phyloP scores from a whole-genome alignment of 495 filamentous ascomycete genomes.

The Mytilinidion resinicola region DNA sequence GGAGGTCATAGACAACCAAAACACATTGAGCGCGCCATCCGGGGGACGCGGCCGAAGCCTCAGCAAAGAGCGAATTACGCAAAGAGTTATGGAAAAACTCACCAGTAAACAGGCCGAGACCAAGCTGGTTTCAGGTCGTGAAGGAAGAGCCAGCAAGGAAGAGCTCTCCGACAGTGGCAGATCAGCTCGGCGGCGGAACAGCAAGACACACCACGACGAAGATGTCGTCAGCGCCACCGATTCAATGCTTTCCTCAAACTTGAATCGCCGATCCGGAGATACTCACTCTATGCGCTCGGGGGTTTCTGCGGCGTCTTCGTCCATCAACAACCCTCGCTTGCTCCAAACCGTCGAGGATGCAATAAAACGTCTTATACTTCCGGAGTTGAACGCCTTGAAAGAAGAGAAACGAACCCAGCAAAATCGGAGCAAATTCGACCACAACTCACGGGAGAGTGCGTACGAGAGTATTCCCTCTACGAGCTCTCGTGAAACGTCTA shows the following conservation, averaged over 20 bases:
- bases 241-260: conserved; percentile 67
- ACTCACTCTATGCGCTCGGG: conserved; percentile 69
- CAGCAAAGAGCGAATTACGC: conserved; percentile 65
- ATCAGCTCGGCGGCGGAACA: conserved; percentile 41
- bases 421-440: conserved; percentile 55
- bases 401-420: conserved; percentile 69
- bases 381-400: conserved; percentile 86
- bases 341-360: conserved; percentile 94
- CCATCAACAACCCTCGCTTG: conserved; percentile 92
- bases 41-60: conserved; percentile 64
- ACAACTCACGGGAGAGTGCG: conserved; percentile 42
- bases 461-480: conserved; percentile 45
- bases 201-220: conserved; percentile 51
- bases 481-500: conserved; percentile 55
- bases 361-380: conserved; percentile 83
- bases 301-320: conserved; percentile 63
- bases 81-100: conserved; percentile 64
- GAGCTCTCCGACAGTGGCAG: conserved; percentile 52
- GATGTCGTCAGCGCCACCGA: conserved; percentile 64
- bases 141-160: conserved; percentile 57
- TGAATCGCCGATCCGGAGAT: conserved; percentile 63
- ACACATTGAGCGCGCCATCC: conserved; percentile 58
- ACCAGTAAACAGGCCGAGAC: conserved; percentile 42
- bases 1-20: conserved; percentile 34
- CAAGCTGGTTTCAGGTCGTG: conserved; percentile 44